Percentiles rank a stretch among this genome's conserved stretches.
Conservation (phyloP, 768 basidiomycete genomes). For the Amanita fuliginea region DNA sequence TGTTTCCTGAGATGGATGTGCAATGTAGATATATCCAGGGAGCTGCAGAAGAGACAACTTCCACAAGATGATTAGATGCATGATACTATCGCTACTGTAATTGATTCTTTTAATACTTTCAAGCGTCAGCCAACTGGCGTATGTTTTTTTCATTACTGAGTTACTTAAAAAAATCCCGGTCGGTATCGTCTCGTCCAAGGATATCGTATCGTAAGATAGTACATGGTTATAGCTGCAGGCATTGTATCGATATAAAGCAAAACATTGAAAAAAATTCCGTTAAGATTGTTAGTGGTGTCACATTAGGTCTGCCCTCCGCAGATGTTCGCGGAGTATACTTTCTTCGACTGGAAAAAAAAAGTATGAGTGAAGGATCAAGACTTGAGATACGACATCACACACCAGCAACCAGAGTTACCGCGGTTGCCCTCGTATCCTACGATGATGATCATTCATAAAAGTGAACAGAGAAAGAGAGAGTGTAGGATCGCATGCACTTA, state of each 20-base stretch:
- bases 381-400: conserved; percentile 15
- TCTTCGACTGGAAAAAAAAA: conserved; percentile 41
- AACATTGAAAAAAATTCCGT: not conserved
- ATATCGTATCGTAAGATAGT: not conserved
- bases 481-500: conserved; percentile 30
- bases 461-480: not conserved
- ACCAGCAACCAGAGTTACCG: conserved; percentile 60
- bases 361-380: not conserved
- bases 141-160: not conserved
- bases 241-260: too few species aligned
- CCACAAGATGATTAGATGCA: too few species aligned
- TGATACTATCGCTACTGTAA: too few species aligned
- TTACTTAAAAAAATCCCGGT: not conserved
- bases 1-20: too few species aligned
- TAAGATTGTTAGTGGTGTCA: conserved; percentile 24
- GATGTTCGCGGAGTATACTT: conserved; percentile 59
- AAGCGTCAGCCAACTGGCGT: too few species aligned
- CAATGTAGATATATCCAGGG: too few species aligned
- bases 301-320: conserved; percentile 61
- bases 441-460: conserved; percentile 1
- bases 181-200: not conserved
- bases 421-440: conserved; percentile 69
- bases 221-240: not conserved
- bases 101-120: too few species aligned
- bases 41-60: too few species aligned